Base-by-base conservation (phyloP, 345 rosid genomes). In the Dimocarpus longan region DNA sequence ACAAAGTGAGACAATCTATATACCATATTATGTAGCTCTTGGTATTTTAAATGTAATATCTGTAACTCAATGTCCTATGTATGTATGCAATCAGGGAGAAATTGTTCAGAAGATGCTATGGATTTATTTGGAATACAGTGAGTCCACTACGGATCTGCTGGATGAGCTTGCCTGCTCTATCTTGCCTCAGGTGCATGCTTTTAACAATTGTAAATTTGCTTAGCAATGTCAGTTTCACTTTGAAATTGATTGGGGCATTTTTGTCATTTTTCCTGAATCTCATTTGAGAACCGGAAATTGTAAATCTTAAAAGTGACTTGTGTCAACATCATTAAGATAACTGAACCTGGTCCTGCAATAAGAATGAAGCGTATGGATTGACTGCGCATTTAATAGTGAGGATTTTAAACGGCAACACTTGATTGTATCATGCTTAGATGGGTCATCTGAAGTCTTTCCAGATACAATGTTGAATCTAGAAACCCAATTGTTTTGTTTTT, bases 81-180 rank as follows among this genome's bases (percentile, higher is more conserved):
- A 48, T 5, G 22, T 65, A 57, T 82, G 32, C 12, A 71, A 82
- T 73, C 92, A 94, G 98, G 97, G 91, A 82, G 95, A 92, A 76
- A 77, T 84, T 75, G 83, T 94, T 37, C 97, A 88, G 71, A 91
- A 82, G 86, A 86, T 92, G 66, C 74, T 94, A 86, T 88, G 80
- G 71, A 89, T 88, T 73, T 92, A 87, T 87, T 80, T 94, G 87
- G 93, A 88, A 84, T 78, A 88, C 73, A 85, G 86, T 78, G 90
- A 86, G 63, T 88, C 91, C 71, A 87, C 92, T 73, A 81, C 86
- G 48, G 88, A 90, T 80, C 84, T 90, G 86, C 84, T 94, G 11
- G 80, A 89, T 82, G 93, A 94, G 65, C 89, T 94, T 81, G 90
- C 97, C 44, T 89, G 93, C 86, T 84, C 84, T 57, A 72, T 88